phyloP scores from a whole-genome alignment of 176 grass and related monocot genomes.

The Tuctoria greenei region DNA sequence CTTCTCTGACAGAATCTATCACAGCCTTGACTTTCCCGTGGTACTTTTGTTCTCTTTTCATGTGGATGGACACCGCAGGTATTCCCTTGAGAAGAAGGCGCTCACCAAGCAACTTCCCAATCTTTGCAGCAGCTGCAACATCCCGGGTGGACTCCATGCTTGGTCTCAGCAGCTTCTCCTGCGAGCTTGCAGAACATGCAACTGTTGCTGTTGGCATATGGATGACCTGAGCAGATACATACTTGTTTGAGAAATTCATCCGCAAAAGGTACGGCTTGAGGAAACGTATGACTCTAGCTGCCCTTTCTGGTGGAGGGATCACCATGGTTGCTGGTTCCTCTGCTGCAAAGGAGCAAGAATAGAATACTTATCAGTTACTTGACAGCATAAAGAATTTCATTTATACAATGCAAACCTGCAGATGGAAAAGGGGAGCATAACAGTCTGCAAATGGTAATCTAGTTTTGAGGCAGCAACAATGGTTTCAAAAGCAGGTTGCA shows the following conservation, averaged over 20 bases:
- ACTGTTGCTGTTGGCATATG: constrained; percentile 62
- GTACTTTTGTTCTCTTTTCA: constrained; percentile 79
- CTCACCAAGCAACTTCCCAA: constrained; percentile 75
- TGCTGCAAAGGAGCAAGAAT: neutral
- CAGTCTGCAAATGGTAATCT: neutral
- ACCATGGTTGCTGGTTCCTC: constrained; percentile 46
- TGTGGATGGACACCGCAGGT: constrained; percentile 72
- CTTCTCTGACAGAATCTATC: constrained; percentile 68
- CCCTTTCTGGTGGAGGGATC: constrained; percentile 63
- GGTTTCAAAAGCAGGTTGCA: neutral
- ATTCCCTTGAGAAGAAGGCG: constrained; percentile 71
- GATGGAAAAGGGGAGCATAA: neutral
- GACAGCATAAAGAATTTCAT: neutral
- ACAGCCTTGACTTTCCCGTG: constrained; percentile 83
- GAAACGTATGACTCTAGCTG: constrained; percentile 51
- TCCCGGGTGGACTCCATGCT: constrained; percentile 66
- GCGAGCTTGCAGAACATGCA: constrained; percentile 65
- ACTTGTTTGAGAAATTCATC: constrained; percentile 85
- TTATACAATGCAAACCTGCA: neutral
- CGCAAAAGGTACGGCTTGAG: constrained; percentile 73
- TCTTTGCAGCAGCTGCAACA: constrained; percentile 66
- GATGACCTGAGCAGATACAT: constrained; percentile 63
- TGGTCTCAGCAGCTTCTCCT: constrained; percentile 72
- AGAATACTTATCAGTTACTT: neutral
- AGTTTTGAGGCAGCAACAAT: neutral